These are phyloP conservation scores for Nicotiana benthamiana DNA, from an alignment of 257 asterid genomes.

Conservation along the genomic window DNA sequence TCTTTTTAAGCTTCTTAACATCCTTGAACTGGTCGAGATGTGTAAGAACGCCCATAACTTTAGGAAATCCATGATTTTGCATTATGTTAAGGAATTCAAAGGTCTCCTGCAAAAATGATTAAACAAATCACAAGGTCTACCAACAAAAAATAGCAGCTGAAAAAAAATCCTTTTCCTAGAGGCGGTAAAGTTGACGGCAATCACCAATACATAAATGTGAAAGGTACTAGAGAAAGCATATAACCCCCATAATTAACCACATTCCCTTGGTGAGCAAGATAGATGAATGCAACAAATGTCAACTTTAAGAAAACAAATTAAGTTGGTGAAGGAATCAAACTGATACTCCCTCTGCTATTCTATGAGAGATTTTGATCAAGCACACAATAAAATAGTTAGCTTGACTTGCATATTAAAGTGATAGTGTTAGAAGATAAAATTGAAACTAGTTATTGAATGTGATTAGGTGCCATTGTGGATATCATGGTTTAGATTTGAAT, in stretches of 20 bases:
- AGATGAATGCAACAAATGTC: not conserved
- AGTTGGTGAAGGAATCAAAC: not conserved
- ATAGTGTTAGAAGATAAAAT: not conserved
- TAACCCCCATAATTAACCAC: not conserved
- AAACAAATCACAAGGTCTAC: slow-evolving; percentile 3
- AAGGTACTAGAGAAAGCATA: not conserved
- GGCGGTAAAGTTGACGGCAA: not conserved
- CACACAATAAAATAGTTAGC: not conserved
- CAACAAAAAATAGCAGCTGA: not conserved
- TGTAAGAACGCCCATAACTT: slow-evolving; percentile 98
- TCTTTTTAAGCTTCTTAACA: slow-evolving; percentile 84
- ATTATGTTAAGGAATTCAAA: slow-evolving; percentile 93
- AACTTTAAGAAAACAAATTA: not conserved
- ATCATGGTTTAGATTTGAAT: not conserved
- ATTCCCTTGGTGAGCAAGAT: not conserved
- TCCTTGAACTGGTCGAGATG: slow-evolving; percentile 96
- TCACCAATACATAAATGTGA: not conserved
- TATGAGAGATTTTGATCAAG: not conserved
- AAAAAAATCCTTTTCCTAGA: not conserved
- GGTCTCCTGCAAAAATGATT: slow-evolving; percentile 56
- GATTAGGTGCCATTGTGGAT: not conserved
- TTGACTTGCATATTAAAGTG: not conserved
- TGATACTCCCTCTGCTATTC: not conserved
- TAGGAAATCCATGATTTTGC: slow-evolving; percentile 97
- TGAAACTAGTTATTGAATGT: not conserved